A percentile compares a stretch with the other conserved stretches of the same genome.
phyloP scores from a whole-genome alignment of 2,329 filamentous ascomycete species.

The Metarhizium album region DNA sequence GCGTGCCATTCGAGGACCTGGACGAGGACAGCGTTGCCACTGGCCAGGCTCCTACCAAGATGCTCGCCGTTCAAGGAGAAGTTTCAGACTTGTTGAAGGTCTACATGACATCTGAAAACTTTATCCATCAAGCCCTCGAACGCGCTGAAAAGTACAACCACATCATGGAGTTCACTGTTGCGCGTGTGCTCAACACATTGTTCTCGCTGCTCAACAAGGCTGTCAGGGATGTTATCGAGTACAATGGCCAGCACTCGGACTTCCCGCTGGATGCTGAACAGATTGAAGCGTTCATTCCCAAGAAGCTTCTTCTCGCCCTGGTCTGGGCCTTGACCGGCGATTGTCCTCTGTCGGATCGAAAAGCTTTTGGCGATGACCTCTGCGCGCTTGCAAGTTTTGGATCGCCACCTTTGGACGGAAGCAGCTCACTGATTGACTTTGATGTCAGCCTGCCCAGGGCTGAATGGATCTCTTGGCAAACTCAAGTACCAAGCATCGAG shows the following conservation, averaged over 20 bases:
- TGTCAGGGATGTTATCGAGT: conserved; percentile 85
- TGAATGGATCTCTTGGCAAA: conserved; percentile 90
- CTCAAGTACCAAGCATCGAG: conserved; percentile 85
- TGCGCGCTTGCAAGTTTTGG: conserved; percentile 77
- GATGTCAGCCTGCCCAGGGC: conserved; percentile 79
- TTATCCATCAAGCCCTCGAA: conserved; percentile 67
- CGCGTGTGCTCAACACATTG: conserved; percentile 80
- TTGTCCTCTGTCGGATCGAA: conserved; percentile 79
- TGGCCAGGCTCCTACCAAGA: conserved; percentile 66
- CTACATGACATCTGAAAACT: conserved; percentile 67
- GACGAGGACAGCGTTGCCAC: conserved; percentile 81
- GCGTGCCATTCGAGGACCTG: conserved; percentile 82
- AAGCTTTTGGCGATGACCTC: conserved; percentile 78
- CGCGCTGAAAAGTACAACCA: conserved; percentile 75
- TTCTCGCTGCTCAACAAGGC: conserved; percentile 95
- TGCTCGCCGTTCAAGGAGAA: conserved; percentile 65
- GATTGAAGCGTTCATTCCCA: conserved; percentile 78
- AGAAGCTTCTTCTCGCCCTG: conserved; percentile 84
- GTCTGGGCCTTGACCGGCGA: conserved; percentile 97
- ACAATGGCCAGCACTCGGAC: conserved; percentile 88
- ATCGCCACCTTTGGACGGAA: conserved; percentile 66
- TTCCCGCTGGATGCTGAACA: conserved; percentile 88
- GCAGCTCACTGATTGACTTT: conserved; percentile 86
- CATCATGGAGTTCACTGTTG: conserved; percentile 96
- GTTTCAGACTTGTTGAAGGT: conserved; percentile 70